Evolutionary conservation across 768 basidiomycete species (phyloP).

Genomic region (Serendipita vermifera): DNA sequence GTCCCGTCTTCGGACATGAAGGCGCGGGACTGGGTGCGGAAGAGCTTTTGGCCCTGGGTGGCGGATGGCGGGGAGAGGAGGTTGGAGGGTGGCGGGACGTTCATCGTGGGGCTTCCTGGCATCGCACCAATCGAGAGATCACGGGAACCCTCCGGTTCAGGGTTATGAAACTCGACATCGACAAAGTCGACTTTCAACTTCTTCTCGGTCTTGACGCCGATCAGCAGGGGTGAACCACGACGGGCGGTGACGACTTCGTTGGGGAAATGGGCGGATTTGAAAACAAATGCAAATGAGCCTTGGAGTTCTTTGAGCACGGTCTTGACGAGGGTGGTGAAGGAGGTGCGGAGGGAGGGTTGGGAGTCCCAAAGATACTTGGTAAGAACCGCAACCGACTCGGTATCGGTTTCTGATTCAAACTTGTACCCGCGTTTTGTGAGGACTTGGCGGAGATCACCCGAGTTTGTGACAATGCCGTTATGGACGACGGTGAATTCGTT

Average conservation of each 20-base stretch:
- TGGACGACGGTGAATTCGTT: slow-evolving; percentile 89
- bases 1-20: slow-evolving; percentile 98
- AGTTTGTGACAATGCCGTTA: slow-evolving; percentile 98
- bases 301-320: slow-evolving; percentile 93
- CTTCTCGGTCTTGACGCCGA: slow-evolving; percentile 99
- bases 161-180: slow-evolving; percentile 85
- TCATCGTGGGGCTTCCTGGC: slow-evolving; percentile 18
- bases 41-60: slow-evolving; percentile 54
- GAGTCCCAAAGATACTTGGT: slow-evolving; percentile 94
- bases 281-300: slow-evolving; percentile 97
- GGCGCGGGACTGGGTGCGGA: slow-evolving; percentile 89
- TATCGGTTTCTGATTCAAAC: slow-evolving; percentile 93
- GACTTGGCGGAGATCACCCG: slow-evolving; percentile 73
- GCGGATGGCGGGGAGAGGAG: slow-evolving; percentile 52
- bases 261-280: slow-evolving; percentile 93
- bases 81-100: slow-evolving; percentile 30
- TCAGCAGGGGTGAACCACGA: slow-evolving; percentile 88
- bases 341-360: slow-evolving; percentile 69
- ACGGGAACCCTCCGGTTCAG: slow-evolving; percentile 42
- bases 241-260: slow-evolving; percentile 93
- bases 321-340: slow-evolving; percentile 88
- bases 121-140: slow-evolving; percentile 24
- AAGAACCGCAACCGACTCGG: slow-evolving; percentile 93
- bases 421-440: slow-evolving; percentile 91
- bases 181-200: slow-evolving; percentile 99